Base-by-base conservation (phyloP, 164 flowering plant genomes). In the Annona squamosa region DNA sequence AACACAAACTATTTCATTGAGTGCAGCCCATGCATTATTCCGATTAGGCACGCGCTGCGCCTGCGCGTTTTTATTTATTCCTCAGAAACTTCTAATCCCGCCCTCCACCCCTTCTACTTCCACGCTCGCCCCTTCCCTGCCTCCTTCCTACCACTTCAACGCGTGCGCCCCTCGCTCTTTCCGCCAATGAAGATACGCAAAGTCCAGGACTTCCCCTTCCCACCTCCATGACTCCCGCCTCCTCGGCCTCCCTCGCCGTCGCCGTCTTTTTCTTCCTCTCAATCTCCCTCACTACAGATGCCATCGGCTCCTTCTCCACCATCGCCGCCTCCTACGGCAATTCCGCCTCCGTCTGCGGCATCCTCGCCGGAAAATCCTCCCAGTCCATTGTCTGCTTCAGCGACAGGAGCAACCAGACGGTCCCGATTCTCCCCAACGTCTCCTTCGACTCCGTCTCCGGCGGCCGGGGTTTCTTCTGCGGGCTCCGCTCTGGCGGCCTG, bases 401-500 rank as follows among this genome's bases (percentile, higher is more conserved):
- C 5, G 57, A 75, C 16, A 82, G 84, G 3, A 72, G 41, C 2
- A 18, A 12, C n/a, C 13, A 12, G 19, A 18, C 16, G 47, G 4
- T 77, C 43, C 7, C 73, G 17, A 46, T 86, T 57, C 48, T 67
- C 1, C 88, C 97, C 10, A 80, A 80, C 75, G 48, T 82, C 67
- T 90, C 97, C 3, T 96, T 79, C 81, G 78, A 85, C 10, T 61
- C 80, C 41, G 79, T 96, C 70, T 79, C 93, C 78, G 98, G 94
- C 44, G 97, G 97, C 19, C 73, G 76, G 18, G 69, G 77, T 73
- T 78, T 79, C 81, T 79, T 96, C 82, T 91, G 98, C 81, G 99
- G 90, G 19, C 73, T 91, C 62, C 78, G 88, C 41, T 81, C 90
- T 65, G 97, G 91, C 7, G 95, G 97, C 0, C 69, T 63, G 73